A percentile compares a stretch with the other conserved stretches of the same genome.
These are phyloP conservation scores for Botrytis sinoallii DNA, from an alignment of 2,329 filamentous ascomycete genomes.

Conservation along the genomic window DNA sequence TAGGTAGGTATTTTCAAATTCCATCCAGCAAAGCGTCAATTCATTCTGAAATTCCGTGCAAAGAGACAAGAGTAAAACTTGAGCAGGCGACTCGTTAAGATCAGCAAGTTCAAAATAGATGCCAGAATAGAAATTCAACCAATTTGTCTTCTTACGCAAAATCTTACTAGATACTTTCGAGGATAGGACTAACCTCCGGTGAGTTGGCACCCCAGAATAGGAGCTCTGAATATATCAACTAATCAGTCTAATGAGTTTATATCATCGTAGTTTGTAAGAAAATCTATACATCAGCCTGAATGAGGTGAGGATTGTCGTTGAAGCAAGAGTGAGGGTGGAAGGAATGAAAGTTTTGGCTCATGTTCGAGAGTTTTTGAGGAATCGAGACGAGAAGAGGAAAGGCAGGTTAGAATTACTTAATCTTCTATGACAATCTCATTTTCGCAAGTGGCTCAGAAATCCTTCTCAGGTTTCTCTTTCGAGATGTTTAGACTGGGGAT, in stretches of 20 bases:
- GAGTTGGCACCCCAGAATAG: background rate
- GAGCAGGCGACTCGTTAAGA: background rate
- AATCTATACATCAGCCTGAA: background rate
- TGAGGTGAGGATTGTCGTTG: background rate
- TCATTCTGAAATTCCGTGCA: background rate
- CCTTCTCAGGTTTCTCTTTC: background rate
- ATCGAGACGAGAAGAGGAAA: background rate
- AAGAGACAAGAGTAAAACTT: background rate
- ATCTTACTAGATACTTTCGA: background rate
- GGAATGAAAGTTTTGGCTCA: background rate
- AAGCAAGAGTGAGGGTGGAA: background rate
- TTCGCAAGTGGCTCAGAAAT: background rate
- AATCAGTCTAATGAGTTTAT: background rate
- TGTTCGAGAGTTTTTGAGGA: background rate
- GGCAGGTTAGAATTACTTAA: background rate
- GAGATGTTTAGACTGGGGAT: background rate
- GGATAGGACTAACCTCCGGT: too few species aligned
- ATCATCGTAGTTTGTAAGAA: background rate
- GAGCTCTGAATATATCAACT: background rate
- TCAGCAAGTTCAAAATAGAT: background rate
- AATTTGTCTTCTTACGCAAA: background rate
- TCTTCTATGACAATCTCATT: background rate
- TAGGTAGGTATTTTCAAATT: background rate
- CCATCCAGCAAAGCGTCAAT: background rate
- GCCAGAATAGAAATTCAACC: background rate